Base-by-base conservation (phyloP, 2,329 filamentous ascomycete genomes). In the Aspergillus unguis region DNA sequence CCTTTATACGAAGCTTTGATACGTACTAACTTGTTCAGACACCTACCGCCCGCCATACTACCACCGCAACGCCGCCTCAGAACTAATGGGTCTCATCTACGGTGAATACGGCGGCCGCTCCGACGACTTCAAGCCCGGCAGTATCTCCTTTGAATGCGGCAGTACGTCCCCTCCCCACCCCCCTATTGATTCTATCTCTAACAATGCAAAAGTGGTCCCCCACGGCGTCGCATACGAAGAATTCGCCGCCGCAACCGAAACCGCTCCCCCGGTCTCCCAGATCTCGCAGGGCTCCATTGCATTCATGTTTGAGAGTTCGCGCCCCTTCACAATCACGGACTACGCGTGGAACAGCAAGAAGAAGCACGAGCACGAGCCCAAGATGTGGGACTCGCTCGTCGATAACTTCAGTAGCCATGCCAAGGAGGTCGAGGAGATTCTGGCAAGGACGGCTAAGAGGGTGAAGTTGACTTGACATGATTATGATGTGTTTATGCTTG, bases 331-430 rank as follows among this genome's bases (percentile, higher is more conserved):
- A 1, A 69, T 70, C 36, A 69, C 68, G 0, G 68, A 71, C 6
- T 71, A 63, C 41, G 67, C 68, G 5, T 71, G 68, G 66, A 66
- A 62, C 27, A 70, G 67, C 17, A 44, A 57, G 5, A 67, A 77
- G 57, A 71, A 71, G 48, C 71, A 76, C 51, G 75, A 76, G 55
- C 75, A 77, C 51, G 75, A 78, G 48, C 74, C 74, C 1, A 76
- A 72, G 58, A 77, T 81, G 78, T 81, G 79, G 78, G 79, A 82
- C 62, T 68, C 73, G 48, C 65, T 81, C 6, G 76, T 81, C 1
- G 78, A 80, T 59, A 78, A 80, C 58, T 81, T 81, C 54, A 75
- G 72, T 0, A 67, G 62, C 43, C 73, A 80, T 56, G 66, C 70
- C 23, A 70, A 77, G 27, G 77, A 79, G 58, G 68, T 80, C 8